Conservation (phyloP, 1,139 yeast genomes). For the Candida frijolesensis region DNA sequence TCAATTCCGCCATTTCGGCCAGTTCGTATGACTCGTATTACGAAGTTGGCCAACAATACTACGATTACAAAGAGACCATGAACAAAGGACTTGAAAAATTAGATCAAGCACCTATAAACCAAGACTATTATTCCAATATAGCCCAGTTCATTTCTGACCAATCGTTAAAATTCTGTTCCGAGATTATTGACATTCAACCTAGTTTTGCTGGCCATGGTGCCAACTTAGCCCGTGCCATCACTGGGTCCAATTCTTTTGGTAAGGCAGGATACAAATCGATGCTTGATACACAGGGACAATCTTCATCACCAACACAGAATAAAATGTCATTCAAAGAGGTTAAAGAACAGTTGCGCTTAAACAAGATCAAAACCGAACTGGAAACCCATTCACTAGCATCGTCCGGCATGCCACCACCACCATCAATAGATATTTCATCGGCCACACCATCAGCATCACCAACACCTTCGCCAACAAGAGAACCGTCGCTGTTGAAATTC, state of each 20-base stretch:
- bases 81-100: slow-evolving; percentile 21
- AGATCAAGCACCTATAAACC: slow-evolving; percentile 22
- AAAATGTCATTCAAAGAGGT: slow-evolving; percentile 41
- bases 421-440: slow-evolving; percentile 1
- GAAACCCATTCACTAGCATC: slow-evolving; percentile 6
- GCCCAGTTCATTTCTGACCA: slow-evolving; percentile 40
- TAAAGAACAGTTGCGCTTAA: slow-evolving; percentile 29
- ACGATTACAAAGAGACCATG: slow-evolving; percentile 29
- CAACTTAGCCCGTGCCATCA: slow-evolving; percentile 46
- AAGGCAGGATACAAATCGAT: slow-evolving; percentile 43
- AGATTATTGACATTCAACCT: slow-evolving; percentile 36
- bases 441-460: slow-evolving; percentile 17
- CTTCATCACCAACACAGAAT: slow-evolving; percentile 17
- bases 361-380: slow-evolving; percentile 13
- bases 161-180: slow-evolving; percentile 40
- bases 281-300: slow-evolving; percentile 30
- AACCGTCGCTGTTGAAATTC: slow-evolving; percentile 24
- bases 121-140: slow-evolving; percentile 33
- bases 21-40: slow-evolving; percentile 43
- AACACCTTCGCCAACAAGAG: slow-evolving; percentile 13
- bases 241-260: slow-evolving; percentile 37
- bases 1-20: slow-evolving; percentile 21
- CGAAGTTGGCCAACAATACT: slow-evolving; percentile 39
- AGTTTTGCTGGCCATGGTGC: slow-evolving; percentile 48
- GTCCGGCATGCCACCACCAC: slow-evolving; percentile 3